Conservation (phyloP, 495 filamentous ascomycete species). For the Haplographium delicatum region DNA sequence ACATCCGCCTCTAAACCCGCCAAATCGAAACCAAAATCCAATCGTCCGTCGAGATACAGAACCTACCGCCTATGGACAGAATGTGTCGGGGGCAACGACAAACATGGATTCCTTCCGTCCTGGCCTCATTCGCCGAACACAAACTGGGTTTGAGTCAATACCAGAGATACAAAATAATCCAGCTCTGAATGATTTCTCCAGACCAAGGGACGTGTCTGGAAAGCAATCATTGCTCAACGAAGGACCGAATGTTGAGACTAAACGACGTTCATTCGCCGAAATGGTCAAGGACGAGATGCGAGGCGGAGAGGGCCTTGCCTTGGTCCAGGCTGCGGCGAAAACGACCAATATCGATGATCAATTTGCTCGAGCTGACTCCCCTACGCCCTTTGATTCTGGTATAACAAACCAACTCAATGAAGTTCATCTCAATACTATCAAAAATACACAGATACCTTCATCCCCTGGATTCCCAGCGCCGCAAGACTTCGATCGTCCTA, state of each 20-base stretch:
- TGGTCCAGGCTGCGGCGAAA: constrained; percentile 44
- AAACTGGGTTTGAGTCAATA: constrained; percentile 41
- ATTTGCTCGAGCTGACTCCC: constrained; percentile 16
- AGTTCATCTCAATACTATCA: constrained; percentile 17
- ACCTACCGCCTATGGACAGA: constrained; percentile 19
- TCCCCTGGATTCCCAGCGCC: neutral
- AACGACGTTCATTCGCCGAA: constrained; percentile 41
- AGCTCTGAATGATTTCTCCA: constrained; percentile 7
- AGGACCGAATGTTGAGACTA: neutral
- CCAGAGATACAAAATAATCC: constrained; percentile 17
- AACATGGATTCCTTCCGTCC: constrained; percentile 15
- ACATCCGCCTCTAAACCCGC: constrained; percentile 11
- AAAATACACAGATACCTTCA: constrained; percentile 11
- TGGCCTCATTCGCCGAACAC: constrained; percentile 36
- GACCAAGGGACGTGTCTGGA: no score
- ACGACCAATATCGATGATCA: constrained; percentile 26
- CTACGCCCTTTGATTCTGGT: neutral
- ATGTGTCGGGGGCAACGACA: neutral
- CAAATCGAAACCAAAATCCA: constrained; percentile 29
- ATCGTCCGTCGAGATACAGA: constrained; percentile 2
- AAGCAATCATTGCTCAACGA: neutral
- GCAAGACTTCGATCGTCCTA: neutral
- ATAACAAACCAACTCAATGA: constrained; percentile 13
- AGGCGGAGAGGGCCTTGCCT: constrained; percentile 63
- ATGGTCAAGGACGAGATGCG: constrained; percentile 68